Conservation (phyloP, 2,329 filamentous ascomycete species). For the Bipolaris bicolor region DNA sequence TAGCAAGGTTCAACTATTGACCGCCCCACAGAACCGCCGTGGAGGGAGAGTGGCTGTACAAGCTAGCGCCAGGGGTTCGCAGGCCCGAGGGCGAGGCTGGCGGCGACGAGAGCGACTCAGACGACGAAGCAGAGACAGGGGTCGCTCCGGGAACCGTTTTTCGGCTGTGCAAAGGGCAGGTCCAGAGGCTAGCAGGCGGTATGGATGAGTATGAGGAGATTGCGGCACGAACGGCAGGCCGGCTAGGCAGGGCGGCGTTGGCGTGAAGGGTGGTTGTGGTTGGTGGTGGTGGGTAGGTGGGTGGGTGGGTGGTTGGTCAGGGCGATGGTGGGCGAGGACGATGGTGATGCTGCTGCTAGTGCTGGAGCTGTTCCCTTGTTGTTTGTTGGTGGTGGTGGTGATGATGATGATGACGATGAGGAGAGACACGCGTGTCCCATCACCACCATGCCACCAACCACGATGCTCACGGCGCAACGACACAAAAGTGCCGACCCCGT, state of each 20-base stretch:
- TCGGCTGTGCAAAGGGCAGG: slow-evolving; percentile 42
- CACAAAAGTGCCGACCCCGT: not conserved
- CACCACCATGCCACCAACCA: not conserved
- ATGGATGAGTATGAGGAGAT: slow-evolving; percentile 49
- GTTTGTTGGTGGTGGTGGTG: too few relatives aligned
- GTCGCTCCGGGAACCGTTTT: slow-evolving; percentile 50
- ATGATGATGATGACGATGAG: not conserved
- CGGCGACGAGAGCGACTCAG: slow-evolving; percentile 52
- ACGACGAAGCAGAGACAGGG: slow-evolving; percentile 54
- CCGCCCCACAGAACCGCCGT: slow-evolving; percentile 64
- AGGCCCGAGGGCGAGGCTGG: slow-evolving; percentile 50
- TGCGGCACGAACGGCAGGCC: slow-evolving; percentile 39
- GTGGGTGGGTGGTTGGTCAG: not conserved
- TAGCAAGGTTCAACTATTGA: slow-evolving; percentile 16
- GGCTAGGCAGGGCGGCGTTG: slow-evolving; percentile 5
- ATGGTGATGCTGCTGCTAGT: too few relatives aligned
- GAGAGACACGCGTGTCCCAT: not conserved
- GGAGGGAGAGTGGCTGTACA: slow-evolving; percentile 60
- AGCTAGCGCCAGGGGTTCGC: slow-evolving; percentile 47
- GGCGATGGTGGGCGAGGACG: not conserved
- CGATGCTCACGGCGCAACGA: not conserved
- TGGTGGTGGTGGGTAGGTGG: too few relatives aligned
- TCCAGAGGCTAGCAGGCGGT: slow-evolving; percentile 45
- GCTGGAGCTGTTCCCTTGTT: too few relatives aligned
- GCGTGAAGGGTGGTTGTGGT: not conserved